Evolutionary conservation across 2,329 filamentous ascomycete species (phyloP).

Genomic region (Bipolaris sorokiniana): DNA sequence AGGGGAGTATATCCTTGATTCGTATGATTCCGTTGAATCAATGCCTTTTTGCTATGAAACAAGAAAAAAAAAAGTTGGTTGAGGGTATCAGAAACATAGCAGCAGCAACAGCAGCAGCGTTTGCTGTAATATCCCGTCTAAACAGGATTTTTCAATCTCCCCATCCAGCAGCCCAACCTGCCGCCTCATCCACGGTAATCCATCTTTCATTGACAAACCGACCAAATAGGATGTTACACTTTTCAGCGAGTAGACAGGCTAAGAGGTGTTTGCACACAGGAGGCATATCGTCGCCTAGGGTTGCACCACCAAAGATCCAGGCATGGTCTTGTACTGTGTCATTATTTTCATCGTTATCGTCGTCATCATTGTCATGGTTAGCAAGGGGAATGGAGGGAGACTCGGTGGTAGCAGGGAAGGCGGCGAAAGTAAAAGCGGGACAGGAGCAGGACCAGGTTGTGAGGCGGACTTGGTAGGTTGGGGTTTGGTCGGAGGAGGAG

Average conservation of each 20-base stretch:
- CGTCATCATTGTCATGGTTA: neutral
- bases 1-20: no score
- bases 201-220: constrained; percentile 61
- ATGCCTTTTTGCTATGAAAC: neutral
- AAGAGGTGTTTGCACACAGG: constrained; percentile 87
- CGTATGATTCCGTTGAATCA: no score
- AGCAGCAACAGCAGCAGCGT: no score
- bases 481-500: constrained; percentile 35
- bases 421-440: constrained; percentile 78
- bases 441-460: constrained; percentile 88
- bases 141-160: constrained; percentile 30
- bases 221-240: constrained; percentile 65
- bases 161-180: constrained; percentile 65
- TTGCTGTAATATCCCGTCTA: no score
- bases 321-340: neutral
- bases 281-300: constrained; percentile 53
- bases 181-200: constrained; percentile 70
- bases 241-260: constrained; percentile 77
- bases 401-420: constrained; percentile 58
- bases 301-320: constrained; percentile 54
- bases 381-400: constrained; percentile 1
- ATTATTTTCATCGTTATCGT: neutral
- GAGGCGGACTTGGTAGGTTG: constrained; percentile 73
- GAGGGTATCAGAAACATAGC: no score
- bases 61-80: no score